Base-by-base conservation (phyloP, 768 basidiomycete species). In the Gloeopeniophorella convolvens region DNA sequence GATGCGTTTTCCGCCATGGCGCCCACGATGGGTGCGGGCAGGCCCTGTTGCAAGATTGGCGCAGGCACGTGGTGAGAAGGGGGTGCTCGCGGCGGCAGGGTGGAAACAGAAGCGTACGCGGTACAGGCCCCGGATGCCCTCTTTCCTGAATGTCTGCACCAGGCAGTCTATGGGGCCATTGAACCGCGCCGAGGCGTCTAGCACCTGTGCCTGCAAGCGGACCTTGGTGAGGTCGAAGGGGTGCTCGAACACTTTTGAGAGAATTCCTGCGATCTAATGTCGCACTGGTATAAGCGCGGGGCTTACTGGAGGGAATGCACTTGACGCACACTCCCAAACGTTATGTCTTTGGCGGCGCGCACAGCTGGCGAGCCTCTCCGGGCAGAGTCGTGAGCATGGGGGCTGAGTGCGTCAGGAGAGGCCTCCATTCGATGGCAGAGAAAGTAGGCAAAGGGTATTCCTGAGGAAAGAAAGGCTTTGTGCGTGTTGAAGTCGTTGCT, bases 191-290 rank as follows among this genome's bases (percentile, higher is more conserved):
- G 78, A 71, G 9, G 78, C 69, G 54, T 87, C 81, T 46, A 94
- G 73, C 11, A 94, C 83, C 62, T 97, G 95, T 1, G 89, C 79
- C 66, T 98, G 95, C 35, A 98, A 75, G 42, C 94, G 79, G 51
- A 96, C 94, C 70, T 96, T 97, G 48, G 91, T 86, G 30, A 98
- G 78, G 67, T 97, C 94, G 61, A 95, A 92, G 1, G 95, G 95
- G 64, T 96, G 91, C 69, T 95, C 93, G 55, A 96, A 83, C 13
- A 92, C 72, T 67, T 91, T 89, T 18, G 92, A 84, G 8, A 78
- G 72, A 73, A 95, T 91, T 21, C 94, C 94, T 48, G 93, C 89
- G 48, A 81, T 68, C 89, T 91, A 18, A 7, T 30, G 8, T 11
- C n/a, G n/a, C 42, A 48, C 41, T 8, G 30, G 24, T 26, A 9